A percentile compares a stretch with the other conserved stretches of the same genome.
Conservation (phyloP, 2,329 filamentous ascomycete species). For the Akanthomyces muscarius region DNA sequence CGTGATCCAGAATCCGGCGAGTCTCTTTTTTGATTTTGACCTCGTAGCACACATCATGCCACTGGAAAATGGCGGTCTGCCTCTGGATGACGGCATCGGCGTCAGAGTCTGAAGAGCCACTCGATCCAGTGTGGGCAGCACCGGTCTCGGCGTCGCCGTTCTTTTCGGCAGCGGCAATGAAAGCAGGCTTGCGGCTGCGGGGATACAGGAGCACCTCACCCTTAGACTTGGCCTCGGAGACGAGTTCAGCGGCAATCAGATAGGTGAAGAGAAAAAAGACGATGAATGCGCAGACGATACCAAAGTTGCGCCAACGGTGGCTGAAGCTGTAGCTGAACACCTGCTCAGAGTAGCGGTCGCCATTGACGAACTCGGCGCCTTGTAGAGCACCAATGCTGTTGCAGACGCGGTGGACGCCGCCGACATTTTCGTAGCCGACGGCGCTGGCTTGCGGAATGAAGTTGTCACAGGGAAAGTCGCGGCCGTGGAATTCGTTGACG, state of each 20-base stretch:
- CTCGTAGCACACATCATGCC: conserved; percentile 75
- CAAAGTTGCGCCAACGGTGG: conserved; percentile 61
- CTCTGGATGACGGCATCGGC: conserved; percentile 29
- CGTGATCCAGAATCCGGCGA: conserved; percentile 74
- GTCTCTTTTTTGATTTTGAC: conserved; percentile 70
- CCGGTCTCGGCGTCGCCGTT: background rate
- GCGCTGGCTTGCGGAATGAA: conserved; percentile 19
- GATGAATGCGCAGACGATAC: conserved; percentile 53
- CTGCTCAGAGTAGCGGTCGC: conserved; percentile 42
- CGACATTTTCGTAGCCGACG: conserved; percentile 26
- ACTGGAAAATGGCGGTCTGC: conserved; percentile 62
- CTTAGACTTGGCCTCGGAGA: conserved; percentile 50
- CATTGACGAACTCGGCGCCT: conserved; percentile 41
- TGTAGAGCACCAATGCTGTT: conserved; percentile 42
- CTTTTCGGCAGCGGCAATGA: background rate
- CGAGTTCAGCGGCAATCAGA: conserved; percentile 46
- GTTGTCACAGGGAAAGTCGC: conserved; percentile 27
- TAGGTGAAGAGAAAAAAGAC: conserved; percentile 46
- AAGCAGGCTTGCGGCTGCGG: conserved; percentile 33
- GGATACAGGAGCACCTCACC: conserved; percentile 59
- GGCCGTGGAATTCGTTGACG: conserved; percentile 58
- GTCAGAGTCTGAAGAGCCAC: background rate
- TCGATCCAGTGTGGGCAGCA: background rate
- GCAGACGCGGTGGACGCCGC: conserved; percentile 38
- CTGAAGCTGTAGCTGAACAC: conserved; percentile 41